Evolutionary conservation across 2,329 filamentous ascomycete genomes (phyloP).

Genomic region (Tolypocladium album): DNA sequence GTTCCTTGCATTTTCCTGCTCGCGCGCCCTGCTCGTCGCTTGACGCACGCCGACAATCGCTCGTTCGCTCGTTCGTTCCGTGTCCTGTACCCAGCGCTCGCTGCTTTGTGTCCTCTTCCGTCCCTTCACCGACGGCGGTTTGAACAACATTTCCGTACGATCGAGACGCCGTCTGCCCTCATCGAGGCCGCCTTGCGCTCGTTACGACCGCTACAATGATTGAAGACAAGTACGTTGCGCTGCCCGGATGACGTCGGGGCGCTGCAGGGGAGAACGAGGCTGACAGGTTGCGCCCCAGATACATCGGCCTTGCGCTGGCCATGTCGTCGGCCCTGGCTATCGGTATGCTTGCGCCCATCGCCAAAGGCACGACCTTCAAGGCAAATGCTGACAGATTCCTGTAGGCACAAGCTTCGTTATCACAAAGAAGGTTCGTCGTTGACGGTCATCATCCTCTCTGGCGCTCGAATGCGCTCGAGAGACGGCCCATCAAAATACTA

Average conservation of each 20-base stretch:
- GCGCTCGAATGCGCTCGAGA: neutral
- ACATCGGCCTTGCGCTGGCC: slow-evolving; percentile 66
- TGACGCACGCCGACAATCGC: neutral
- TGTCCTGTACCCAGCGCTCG: neutral
- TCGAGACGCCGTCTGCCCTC: slow-evolving; percentile 7
- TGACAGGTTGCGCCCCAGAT: slow-evolving; percentile 35
- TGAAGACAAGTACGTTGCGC: slow-evolving; percentile 26
- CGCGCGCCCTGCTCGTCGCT: neutral
- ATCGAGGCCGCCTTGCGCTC: slow-evolving; percentile 8
- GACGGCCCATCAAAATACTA: neutral
- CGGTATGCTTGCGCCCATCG: slow-evolving; percentile 37
- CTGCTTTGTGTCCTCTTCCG: neutral
- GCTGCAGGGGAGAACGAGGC: neutral
- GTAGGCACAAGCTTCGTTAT: slow-evolving; percentile 94
- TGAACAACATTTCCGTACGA: neutral
- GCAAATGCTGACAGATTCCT: slow-evolving; percentile 9
- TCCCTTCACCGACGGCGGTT: neutral
- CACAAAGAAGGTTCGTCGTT: slow-evolving; percentile 74
- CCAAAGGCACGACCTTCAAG: neutral
- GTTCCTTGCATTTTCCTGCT: neutral
- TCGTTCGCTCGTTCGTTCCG: neutral
- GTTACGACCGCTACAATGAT: slow-evolving; percentile 15
- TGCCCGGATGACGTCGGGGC: neutral
- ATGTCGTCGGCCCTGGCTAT: slow-evolving; percentile 67
- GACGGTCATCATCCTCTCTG: neutral